Percentiles rank a stretch among this genome's conserved stretches.
phyloP scores from a whole-genome alignment of 2,329 filamentous ascomycete species.

The Cercospora berteroae region DNA sequence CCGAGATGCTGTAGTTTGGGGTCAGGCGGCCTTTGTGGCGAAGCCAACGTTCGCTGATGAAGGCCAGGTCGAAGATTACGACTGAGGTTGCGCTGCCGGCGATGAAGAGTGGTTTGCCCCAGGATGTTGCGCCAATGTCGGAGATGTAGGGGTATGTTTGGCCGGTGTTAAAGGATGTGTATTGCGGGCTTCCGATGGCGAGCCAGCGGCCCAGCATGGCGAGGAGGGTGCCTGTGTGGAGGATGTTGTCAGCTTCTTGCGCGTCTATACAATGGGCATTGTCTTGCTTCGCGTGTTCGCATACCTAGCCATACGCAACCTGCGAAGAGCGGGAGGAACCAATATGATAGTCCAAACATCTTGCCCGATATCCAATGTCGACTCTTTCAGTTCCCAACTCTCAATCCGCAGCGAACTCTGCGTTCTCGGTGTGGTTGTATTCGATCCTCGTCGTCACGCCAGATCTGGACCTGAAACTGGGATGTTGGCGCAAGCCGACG shows the following conservation, averaged over 20 bases:
- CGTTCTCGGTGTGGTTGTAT: neutral
- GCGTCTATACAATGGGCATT: neutral
- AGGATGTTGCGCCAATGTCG: constrained; percentile 56
- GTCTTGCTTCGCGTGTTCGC: neutral
- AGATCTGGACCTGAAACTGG: neutral
- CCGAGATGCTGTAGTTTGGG: constrained; percentile 63
- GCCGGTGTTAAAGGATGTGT: constrained; percentile 57
- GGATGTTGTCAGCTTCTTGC: constrained; percentile 2
- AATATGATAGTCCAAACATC: constrained; percentile 49
- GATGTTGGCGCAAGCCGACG: neutral
- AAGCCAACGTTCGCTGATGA: constrained; percentile 79
- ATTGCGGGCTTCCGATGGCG: constrained; percentile 55
- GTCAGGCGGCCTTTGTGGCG: constrained; percentile 77
- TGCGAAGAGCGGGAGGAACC: constrained; percentile 68
- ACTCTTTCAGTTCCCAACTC: neutral
- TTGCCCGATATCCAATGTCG: neutral
- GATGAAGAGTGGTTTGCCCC: constrained; percentile 76
- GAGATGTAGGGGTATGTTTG: constrained; percentile 59
- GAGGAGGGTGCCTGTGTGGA: constrained; percentile 59
- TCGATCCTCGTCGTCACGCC: neutral
- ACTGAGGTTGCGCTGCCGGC: constrained; percentile 68
- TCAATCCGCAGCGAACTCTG: neutral
- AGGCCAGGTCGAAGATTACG: constrained; percentile 75
- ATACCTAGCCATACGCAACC: constrained; percentile 58
- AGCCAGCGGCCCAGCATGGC: constrained; percentile 71